phyloP scores from a whole-genome alignment of 176 grass and related monocot species.

The Themeda triandra region DNA sequence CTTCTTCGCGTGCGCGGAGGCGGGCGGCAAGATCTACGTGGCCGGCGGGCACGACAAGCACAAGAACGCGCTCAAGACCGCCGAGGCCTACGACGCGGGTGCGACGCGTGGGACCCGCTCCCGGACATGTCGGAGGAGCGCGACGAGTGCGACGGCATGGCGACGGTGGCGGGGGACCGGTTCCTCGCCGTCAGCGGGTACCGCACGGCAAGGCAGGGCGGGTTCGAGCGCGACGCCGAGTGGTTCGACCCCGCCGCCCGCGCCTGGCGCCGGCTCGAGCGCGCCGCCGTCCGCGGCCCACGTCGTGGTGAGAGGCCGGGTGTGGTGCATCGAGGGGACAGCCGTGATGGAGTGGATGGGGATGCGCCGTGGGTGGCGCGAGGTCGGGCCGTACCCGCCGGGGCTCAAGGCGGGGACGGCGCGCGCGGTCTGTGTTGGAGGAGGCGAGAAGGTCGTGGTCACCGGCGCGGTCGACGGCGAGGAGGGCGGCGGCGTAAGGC shows the following conservation, averaged over 20 bases:
- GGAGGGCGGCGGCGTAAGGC: constrained; percentile 18
- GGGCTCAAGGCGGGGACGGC: constrained; percentile 55
- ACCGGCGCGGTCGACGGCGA: constrained; percentile 34
- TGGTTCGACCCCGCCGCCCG: constrained; percentile 55
- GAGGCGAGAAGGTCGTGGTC: constrained; percentile 51
- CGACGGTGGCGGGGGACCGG: constrained; percentile 44
- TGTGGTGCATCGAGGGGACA: constrained; percentile 56
- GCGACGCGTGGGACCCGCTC: constrained; percentile 59
- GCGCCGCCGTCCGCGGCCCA: constrained; percentile 42
- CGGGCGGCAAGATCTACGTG: constrained; percentile 54
- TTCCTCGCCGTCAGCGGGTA: constrained; percentile 77
- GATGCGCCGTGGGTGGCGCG: constrained; percentile 25
- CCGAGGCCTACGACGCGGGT: constrained; percentile 59
- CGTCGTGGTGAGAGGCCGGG: constrained; percentile 35
- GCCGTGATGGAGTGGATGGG: constrained; percentile 51
- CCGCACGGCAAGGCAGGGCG: constrained; percentile 77
- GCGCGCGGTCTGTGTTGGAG: constrained; percentile 32
- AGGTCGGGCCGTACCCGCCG: constrained; percentile 47
- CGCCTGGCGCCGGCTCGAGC: constrained; percentile 48
- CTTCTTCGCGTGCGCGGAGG: constrained; percentile 80
- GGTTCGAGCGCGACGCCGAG: constrained; percentile 70
- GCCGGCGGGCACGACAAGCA: constrained; percentile 82
- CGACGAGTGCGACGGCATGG: constrained; percentile 82
- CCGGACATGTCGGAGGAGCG: constrained; percentile 86
- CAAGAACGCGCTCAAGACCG: constrained; percentile 89